These are phyloP conservation scores for Keithomyces neogunnii DNA, from an alignment of 2,329 filamentous ascomycete species.

Conservation along the genomic window DNA sequence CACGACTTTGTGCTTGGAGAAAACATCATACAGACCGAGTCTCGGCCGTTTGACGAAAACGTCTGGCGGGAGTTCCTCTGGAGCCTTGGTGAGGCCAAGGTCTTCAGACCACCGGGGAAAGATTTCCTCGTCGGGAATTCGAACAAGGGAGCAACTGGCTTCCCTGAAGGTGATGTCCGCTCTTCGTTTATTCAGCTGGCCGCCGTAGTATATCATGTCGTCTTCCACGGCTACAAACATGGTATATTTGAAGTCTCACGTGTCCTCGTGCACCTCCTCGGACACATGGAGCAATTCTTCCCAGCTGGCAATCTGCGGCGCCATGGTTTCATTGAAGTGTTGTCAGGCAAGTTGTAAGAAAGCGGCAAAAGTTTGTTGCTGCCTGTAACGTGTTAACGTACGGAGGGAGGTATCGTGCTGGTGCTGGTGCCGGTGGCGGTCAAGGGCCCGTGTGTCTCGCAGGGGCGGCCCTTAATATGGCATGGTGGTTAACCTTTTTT, in stretches of 20 bases:
- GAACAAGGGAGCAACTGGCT: background rate
- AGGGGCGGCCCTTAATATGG: too few relatives aligned
- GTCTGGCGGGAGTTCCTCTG: background rate
- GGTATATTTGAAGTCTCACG: conserved; percentile 1
- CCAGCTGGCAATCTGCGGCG: background rate
- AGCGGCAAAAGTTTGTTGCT: too few relatives aligned
- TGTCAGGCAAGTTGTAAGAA: too few relatives aligned
- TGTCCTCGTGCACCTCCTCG: background rate
- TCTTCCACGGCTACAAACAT: conserved; percentile 3
- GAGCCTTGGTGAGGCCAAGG: background rate
- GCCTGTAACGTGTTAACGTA: too few relatives aligned
- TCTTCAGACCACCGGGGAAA: background rate
- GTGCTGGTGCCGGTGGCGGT: too few relatives aligned
- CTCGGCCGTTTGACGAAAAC: background rate
- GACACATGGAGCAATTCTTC: conserved; percentile 1
- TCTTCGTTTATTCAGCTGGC: background rate
- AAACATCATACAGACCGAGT: background rate
- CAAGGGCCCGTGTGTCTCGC: too few relatives aligned
- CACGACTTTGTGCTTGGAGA: background rate
- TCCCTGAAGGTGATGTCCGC: background rate
- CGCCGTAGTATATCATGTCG: conserved; percentile 1
- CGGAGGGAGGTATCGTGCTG: too few relatives aligned
- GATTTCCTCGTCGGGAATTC: background rate
- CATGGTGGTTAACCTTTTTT: too few relatives aligned
- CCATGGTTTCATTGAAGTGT: background rate